Percentiles rank a stretch among this genome's conserved stretches.
Conservation (phyloP, 306 rosid genomes). For the Malus domestica region ASM211411v1 NC_041800.1:32419233-32419732, state of each 20-base stretch:
- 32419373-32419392: slow-evolving; percentile 75
- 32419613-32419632: not conserved
- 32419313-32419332: slow-evolving; percentile 67
- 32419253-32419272: slow-evolving; percentile 87
- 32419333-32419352: slow-evolving; percentile 72
- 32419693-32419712: not conserved
- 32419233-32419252: slow-evolving; percentile 89
- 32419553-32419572: slow-evolving; percentile 92
- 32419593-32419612: not conserved
- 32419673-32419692: not conserved
- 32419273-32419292: slow-evolving; percentile 95
- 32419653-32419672: not conserved
- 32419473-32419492: slow-evolving; percentile 76
- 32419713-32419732: slow-evolving; percentile 52
- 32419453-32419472: slow-evolving; percentile 91
- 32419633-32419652: not conserved
- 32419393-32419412: slow-evolving; percentile 91
- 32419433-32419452: slow-evolving; percentile 68
- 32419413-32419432: slow-evolving; percentile 58
- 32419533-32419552: slow-evolving; percentile 82
- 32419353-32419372: slow-evolving; percentile 89
- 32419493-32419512: slow-evolving; percentile 68
- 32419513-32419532: slow-evolving; percentile 85
- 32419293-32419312: slow-evolving; percentile 72
- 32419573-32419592: slow-evolving; percentile 74